Percentiles rank a stretch among this genome's conserved stretches.
Conservation (phyloP, 192 early-diverging fungal species). For the Backusella circina region DNA sequence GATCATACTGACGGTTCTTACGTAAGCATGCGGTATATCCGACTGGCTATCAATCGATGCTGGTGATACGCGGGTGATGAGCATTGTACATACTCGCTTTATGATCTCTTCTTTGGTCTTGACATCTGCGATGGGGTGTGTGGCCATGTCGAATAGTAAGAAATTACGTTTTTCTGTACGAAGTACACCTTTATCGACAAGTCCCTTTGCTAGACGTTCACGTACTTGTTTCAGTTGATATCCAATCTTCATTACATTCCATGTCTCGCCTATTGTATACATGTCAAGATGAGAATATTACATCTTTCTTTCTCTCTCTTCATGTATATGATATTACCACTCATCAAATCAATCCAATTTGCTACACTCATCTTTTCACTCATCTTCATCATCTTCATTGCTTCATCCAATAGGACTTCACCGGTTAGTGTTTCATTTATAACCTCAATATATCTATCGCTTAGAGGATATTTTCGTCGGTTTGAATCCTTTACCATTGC, state of each 20-base stretch:
- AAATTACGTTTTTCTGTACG: constrained; percentile 96
- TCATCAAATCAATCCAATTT: constrained; percentile 94
- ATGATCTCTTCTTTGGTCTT: constrained; percentile 84
- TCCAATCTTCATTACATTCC: constrained; percentile 95
- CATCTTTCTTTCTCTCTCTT: neutral
- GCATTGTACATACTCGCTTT: constrained; percentile 69
- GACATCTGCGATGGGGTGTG: constrained; percentile 87
- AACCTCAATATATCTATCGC: constrained; percentile 84
- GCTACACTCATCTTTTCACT: constrained; percentile 78
- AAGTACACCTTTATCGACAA: constrained; percentile 95
- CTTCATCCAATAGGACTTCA: constrained; percentile 93
- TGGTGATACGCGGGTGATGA: constrained; percentile 67
- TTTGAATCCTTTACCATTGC: constrained; percentile 80
- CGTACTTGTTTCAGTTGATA: constrained; percentile 96
- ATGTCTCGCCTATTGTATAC: constrained; percentile 78
- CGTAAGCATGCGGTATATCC: constrained; percentile 44
- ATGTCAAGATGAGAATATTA: neutral
- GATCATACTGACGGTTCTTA: constrained; percentile 80
- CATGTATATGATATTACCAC: constrained; percentile 57
- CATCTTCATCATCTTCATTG: constrained; percentile 79
- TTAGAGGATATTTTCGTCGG: constrained; percentile 61
- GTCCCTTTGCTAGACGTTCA: constrained; percentile 89
- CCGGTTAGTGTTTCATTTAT: constrained; percentile 77
- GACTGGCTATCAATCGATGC: constrained; percentile 47
- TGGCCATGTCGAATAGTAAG: constrained; percentile 94